Conservation (phyloP, 208 protist genomes). For the Trypanosoma cruzi region DNA sequence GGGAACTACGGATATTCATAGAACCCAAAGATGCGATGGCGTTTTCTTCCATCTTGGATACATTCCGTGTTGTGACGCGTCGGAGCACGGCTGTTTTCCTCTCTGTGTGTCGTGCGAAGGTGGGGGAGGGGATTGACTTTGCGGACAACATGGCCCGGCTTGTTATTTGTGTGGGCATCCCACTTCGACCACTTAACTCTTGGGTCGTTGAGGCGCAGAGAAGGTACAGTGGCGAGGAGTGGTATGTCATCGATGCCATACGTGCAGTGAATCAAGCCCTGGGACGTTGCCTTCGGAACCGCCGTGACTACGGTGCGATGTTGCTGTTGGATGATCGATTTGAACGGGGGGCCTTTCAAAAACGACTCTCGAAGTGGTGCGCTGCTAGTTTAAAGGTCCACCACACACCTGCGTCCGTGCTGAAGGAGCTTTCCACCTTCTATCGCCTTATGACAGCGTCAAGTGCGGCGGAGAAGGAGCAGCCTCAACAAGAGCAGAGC, state of each 20-base stretch:
- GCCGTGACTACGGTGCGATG: slow-evolving; percentile 94
- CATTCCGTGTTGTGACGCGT: slow-evolving; percentile 14
- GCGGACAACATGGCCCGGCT: slow-evolving; percentile 92
- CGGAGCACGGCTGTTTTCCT: slow-evolving; percentile 63
- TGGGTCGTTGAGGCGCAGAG: slow-evolving; percentile 65
- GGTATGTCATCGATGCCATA: slow-evolving; percentile 90
- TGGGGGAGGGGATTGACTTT: slow-evolving; percentile 97
- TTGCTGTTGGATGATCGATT: slow-evolving; percentile 93
- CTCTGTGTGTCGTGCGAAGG: slow-evolving; percentile 95
- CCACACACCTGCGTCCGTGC: slow-evolving; percentile 1
- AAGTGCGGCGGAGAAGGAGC: not conserved
- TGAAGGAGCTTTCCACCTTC: slow-evolving; percentile 18
- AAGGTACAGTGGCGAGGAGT: slow-evolving; percentile 72
- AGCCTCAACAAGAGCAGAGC: not conserved
- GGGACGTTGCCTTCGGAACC: slow-evolving; percentile 95
- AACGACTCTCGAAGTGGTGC: slow-evolving; percentile 65
- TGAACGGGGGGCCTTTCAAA: slow-evolving; percentile 31
- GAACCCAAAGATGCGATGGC: slow-evolving; percentile 23
- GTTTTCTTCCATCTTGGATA: slow-evolving; percentile 20
- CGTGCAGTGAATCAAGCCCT: slow-evolving; percentile 97
- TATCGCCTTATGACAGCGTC: not conserved
- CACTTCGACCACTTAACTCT: slow-evolving; percentile 62
- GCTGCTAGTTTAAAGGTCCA: slow-evolving; percentile 37
- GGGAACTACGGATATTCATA: slow-evolving; percentile 16
- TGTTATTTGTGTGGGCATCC: slow-evolving; percentile 94